These are phyloP conservation scores for Kickxella alabastrina DNA, from an alignment of 192 early-diverging fungal species.

Conservation along the genomic window DNA sequence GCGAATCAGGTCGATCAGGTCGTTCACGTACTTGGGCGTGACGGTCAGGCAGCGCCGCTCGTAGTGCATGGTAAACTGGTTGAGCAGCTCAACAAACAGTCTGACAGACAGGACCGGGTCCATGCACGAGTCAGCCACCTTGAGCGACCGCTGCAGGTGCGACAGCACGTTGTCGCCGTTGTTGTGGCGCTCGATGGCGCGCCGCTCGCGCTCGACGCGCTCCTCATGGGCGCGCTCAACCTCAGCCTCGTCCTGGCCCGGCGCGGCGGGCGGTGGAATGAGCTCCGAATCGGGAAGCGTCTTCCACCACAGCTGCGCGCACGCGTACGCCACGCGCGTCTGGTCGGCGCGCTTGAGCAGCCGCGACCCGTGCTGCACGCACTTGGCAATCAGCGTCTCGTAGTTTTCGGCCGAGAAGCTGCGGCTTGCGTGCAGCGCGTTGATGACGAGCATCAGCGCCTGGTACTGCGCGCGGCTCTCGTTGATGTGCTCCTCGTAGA, in stretches of 20 bases:
- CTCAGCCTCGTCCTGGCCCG: slow-evolving; percentile 45
- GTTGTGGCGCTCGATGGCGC: slow-evolving; percentile 64
- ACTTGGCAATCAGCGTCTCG: slow-evolving; percentile 90
- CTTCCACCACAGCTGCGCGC: slow-evolving; percentile 92
- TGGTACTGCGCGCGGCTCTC: slow-evolving; percentile 89
- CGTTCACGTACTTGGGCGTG: slow-evolving; percentile 89
- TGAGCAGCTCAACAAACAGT: slow-evolving; percentile 96
- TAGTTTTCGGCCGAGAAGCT: slow-evolving; percentile 90
- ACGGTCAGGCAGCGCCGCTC: slow-evolving; percentile 89
- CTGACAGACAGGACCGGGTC: slow-evolving; percentile 85
- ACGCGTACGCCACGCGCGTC: slow-evolving; percentile 77
- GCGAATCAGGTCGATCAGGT: slow-evolving; percentile 91
- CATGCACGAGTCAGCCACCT: slow-evolving; percentile 91
- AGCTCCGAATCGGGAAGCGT: slow-evolving; percentile 47
- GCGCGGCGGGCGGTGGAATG: slow-evolving; percentile 40
- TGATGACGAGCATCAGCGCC: slow-evolving; percentile 84
- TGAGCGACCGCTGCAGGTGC: slow-evolving; percentile 90
- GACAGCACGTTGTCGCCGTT: slow-evolving; percentile 88
- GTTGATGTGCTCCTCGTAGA: slow-evolving; percentile 94
- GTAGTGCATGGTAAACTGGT: slow-evolving; percentile 93
- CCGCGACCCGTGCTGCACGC: slow-evolving; percentile 82
- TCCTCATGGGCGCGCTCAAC: slow-evolving; percentile 32
- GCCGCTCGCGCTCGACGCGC: slow-evolving; percentile 48
- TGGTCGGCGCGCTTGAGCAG: slow-evolving; percentile 94
- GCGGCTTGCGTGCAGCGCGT: slow-evolving; percentile 75